Evolutionary conservation across 2,329 filamentous ascomycete genomes (phyloP), one percentile per base, ranked within the genome.

Genomic region (Helicocarpus griseus): DNA sequence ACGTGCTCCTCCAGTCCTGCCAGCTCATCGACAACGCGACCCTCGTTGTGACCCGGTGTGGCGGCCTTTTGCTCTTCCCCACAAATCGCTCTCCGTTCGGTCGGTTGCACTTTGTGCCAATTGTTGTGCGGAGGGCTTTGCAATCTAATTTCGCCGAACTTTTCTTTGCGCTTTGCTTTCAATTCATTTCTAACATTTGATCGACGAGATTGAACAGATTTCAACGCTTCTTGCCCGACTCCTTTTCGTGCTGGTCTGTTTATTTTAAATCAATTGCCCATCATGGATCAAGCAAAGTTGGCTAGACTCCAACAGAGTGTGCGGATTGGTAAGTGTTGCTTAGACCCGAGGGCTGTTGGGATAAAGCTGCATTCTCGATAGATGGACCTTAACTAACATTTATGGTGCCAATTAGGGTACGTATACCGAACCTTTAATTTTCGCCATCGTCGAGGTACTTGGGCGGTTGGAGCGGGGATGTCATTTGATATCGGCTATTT

Each of bases 271-370:
- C 38, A 51, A 51, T 44, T 51, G 31, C 31, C 45, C 69, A 77
- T 64, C 63, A 82, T 83, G 80, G 80, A 83, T 78, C 74, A 77
- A 66, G 79, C 79, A 70, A 83, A 83, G 77, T 72, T 83, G 67
- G 79, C 78, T 69, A 79, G 73, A 69, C 79, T 83, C 77, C 80
- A 83, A 73, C 75, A 77, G 73, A 79, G 77, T 64, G 79, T 80
- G 68, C 78, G 80, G 70, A 87, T 84, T 74, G 85, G 85, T 87
- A 81, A 65, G 84, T 57, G 47, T 29, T 51, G 22, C 33, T 48
- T 33, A 26, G 5, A 29, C 46, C 17, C 13, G 14, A 29, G 38
- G 36, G 11, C 17, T 39, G 5, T 41, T 19, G 24, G 2, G 21
- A 7, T 35, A 44, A 26, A 46, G 2, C 1, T 28, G 2, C 29